These are phyloP conservation scores for Penicillium expansum DNA, from an alignment of 2,329 filamentous ascomycete genomes.

Conservation along the genomic window DNA sequence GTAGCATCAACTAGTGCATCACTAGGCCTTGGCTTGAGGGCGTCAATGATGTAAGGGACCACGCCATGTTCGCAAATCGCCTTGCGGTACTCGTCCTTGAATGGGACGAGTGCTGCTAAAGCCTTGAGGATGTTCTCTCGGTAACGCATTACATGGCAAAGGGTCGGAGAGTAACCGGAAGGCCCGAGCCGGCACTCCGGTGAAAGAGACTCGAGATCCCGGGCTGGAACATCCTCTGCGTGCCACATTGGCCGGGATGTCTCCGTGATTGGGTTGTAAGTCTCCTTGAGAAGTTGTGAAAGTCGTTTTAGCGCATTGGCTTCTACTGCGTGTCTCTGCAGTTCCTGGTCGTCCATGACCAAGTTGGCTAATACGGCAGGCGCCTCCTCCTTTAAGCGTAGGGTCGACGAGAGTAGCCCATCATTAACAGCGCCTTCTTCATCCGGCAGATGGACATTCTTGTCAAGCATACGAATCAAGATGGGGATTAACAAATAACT, in stretches of 20 bases:
- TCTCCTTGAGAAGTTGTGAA: constrained; percentile 62
- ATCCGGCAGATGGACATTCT: constrained; percentile 44
- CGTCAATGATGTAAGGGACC: constrained; percentile 78
- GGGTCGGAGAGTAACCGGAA: constrained; percentile 59
- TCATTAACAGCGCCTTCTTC: constrained; percentile 41
- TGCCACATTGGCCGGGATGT: constrained; percentile 56
- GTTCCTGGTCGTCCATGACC: constrained; percentile 70
- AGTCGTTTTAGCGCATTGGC: constrained; percentile 61
- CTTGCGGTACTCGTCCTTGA: constrained; percentile 81
- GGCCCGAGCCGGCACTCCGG: constrained; percentile 55
- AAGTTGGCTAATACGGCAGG: constrained; percentile 75
- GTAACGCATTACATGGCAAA: constrained; percentile 69
- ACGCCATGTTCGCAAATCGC: constrained; percentile 77
- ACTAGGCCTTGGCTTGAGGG: constrained; percentile 59
- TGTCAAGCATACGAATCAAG: constrained; percentile 64
- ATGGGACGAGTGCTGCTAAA: constrained; percentile 74
- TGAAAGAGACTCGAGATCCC: constrained; percentile 21
- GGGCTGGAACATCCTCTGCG: constrained; percentile 32
- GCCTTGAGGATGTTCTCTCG: constrained; percentile 75
- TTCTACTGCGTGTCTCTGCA: constrained; percentile 81
- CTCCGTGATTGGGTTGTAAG: constrained; percentile 59
- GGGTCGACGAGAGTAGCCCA: constrained; percentile 43
- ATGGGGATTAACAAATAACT: constrained; percentile 68
- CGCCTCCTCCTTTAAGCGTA: constrained; percentile 64
- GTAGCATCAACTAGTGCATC: constrained; percentile 29